phyloP scores from a whole-genome alignment of 2,329 filamentous ascomycete genomes.

The Calonectria henricotiae region DNA sequence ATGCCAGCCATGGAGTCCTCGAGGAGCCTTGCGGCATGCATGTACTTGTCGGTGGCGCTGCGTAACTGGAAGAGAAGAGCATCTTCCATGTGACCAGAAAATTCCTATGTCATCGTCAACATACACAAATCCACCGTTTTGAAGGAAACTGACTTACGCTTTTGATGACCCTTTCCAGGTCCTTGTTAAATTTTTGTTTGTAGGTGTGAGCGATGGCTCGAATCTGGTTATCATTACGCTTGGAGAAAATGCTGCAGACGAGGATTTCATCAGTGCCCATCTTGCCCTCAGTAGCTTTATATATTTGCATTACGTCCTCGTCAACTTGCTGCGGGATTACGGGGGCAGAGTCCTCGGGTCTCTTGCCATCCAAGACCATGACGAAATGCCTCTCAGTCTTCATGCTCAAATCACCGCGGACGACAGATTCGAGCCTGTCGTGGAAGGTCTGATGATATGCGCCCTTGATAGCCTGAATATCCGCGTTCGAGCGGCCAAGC shows the following conservation, averaged over 20 bases:
- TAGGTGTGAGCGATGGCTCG: slow-evolving; percentile 86
- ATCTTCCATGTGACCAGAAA: slow-evolving; percentile 93
- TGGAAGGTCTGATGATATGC: slow-evolving; percentile 81
- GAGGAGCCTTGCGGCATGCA: slow-evolving; percentile 86
- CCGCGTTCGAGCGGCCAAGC: slow-evolving; percentile 87
- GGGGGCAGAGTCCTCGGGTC: slow-evolving; percentile 84
- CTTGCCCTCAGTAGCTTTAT: slow-evolving; percentile 83
- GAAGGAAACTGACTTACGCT: slow-evolving; percentile 65
- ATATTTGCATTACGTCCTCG: slow-evolving; percentile 82
- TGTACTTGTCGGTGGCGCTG: slow-evolving; percentile 84
- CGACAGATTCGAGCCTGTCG: slow-evolving; percentile 78
- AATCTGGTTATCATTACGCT: slow-evolving; percentile 86
- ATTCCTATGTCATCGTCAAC: slow-evolving; percentile 69
- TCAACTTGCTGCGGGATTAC: slow-evolving; percentile 83
- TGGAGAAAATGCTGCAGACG: slow-evolving; percentile 84
- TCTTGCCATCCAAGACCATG: slow-evolving; percentile 82
- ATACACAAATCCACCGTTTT: neutral
- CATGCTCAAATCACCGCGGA: slow-evolving; percentile 85
- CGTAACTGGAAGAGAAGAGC: slow-evolving; percentile 87
- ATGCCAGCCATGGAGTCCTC: slow-evolving; percentile 90
- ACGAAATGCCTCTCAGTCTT: slow-evolving; percentile 91
- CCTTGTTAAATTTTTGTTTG: slow-evolving; percentile 78
- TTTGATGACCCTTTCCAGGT: slow-evolving; percentile 82
- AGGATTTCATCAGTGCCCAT: slow-evolving; percentile 81
- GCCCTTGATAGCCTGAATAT: slow-evolving; percentile 88